Conservation (phyloP, 176 grass and related monocot genomes). For the Triticum urartu region DNA sequence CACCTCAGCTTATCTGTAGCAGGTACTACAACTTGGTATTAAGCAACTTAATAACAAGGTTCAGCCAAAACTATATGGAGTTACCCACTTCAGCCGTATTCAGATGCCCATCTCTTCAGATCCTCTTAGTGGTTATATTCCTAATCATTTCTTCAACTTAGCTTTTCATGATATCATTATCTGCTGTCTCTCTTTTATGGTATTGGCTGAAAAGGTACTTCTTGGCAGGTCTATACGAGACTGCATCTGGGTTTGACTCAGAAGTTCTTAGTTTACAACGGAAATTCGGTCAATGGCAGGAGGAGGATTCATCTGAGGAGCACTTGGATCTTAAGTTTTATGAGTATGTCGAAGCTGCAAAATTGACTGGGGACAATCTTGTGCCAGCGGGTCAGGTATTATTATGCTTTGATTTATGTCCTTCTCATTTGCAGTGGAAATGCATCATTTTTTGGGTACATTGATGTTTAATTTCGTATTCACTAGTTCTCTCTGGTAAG, state of each 20-base stretch:
- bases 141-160: slow-evolving; percentile 25
- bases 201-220: slow-evolving; percentile 28
- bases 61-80: slow-evolving; percentile 56
- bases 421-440: neutral
- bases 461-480: neutral
- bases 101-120: slow-evolving; percentile 65
- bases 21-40: slow-evolving; percentile 67
- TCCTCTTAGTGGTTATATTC: slow-evolving; percentile 79
- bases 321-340: slow-evolving; percentile 74
- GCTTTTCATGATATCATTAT: slow-evolving; percentile 11
- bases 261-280: slow-evolving; percentile 80
- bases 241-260: slow-evolving; percentile 69
- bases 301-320: slow-evolving; percentile 54
- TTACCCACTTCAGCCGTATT: slow-evolving; percentile 79
- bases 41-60: slow-evolving; percentile 60
- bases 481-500: slow-evolving; percentile 1
- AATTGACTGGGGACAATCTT: slow-evolving; percentile 76
- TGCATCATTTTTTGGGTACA: slow-evolving; percentile 13
- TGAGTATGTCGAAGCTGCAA: slow-evolving; percentile 91
- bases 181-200: slow-evolving; percentile 2
- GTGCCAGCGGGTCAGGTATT: slow-evolving; percentile 88
- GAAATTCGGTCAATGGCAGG: slow-evolving; percentile 92
- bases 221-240: slow-evolving; percentile 77
- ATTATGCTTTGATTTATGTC: slow-evolving; percentile 38
- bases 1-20: slow-evolving; percentile 37